Evolutionary conservation across 2,329 filamentous ascomycete genomes (phyloP).

Genomic region (Colletotrichum sp.): DNA sequence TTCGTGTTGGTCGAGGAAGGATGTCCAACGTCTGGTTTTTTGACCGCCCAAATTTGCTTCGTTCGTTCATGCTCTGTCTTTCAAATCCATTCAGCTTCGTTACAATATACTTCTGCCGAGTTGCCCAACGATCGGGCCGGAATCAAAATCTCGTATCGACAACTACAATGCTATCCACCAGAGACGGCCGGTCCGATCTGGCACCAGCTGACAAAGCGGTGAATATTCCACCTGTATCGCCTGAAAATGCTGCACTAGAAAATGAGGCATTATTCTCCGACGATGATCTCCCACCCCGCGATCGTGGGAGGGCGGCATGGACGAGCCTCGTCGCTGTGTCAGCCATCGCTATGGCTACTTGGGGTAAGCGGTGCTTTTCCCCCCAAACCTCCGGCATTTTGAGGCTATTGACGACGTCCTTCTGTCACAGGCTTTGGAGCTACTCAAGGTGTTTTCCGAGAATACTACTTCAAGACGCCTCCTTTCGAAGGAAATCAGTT

Average conservation of each 20-base stretch:
- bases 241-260: not conserved
- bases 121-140: not conserved
- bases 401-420: not conserved
- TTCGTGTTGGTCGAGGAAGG: not conserved
- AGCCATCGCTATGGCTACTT: conserved; percentile 1
- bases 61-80: not conserved
- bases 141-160: not conserved
- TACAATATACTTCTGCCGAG: rapidly evolving
- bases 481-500: not conserved
- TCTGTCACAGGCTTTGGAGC: not conserved
- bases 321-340: not conserved
- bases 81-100: not conserved
- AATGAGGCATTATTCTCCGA: not conserved
- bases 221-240: not conserved
- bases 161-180: not conserved
- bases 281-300: not conserved
- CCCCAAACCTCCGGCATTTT: rapidly evolving
- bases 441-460: conserved; percentile 1
- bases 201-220: not conserved
- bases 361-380: not conserved
- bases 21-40: not conserved
- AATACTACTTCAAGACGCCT: conserved; percentile 1
- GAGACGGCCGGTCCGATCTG: not conserved
- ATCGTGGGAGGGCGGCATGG: not conserved
- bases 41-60: not conserved